Conservation (phyloP, 148 eudicot species). For the Camellia granthamiana region DNA sequence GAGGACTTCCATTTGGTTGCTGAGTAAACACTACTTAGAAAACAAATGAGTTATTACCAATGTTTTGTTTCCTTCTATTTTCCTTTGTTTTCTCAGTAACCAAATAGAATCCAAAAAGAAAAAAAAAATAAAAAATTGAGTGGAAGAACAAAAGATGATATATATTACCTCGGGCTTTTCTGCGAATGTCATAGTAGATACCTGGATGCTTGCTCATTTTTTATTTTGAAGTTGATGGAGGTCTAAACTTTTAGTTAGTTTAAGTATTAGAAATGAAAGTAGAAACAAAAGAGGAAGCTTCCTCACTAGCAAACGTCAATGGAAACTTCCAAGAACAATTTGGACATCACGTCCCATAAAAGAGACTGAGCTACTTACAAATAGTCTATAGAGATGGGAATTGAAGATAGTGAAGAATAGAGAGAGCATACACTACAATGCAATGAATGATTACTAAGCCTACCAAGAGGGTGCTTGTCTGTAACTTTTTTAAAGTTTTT, state of each 20-base stretch:
- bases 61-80: neutral
- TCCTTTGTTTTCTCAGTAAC: constrained; percentile 1
- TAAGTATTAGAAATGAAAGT: neutral
- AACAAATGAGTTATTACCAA: neutral
- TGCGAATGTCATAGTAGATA: constrained; percentile 18
- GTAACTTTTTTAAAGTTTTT: neutral
- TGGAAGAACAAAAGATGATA: neutral
- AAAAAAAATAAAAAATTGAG: neutral
- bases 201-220: constrained; percentile 23
- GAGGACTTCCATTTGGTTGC: neutral
- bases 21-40: neutral
- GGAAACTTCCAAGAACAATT: constrained; percentile 3
- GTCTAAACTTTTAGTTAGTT: neutral
- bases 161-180: constrained; percentile 24
- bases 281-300: constrained; percentile 21
- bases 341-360: neutral
- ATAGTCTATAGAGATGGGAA: neutral
- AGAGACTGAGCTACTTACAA: neutral
- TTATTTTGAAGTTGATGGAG: neutral
- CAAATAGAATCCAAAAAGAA: neutral
- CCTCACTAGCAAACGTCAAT: constrained; percentile 7
- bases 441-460: neutral
- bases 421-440: neutral
- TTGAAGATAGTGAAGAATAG: neutral
- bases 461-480: neutral